phyloP scores from a whole-genome alignment of 768 basidiomycete species.

The Xerocomellus intermedius region DNA sequence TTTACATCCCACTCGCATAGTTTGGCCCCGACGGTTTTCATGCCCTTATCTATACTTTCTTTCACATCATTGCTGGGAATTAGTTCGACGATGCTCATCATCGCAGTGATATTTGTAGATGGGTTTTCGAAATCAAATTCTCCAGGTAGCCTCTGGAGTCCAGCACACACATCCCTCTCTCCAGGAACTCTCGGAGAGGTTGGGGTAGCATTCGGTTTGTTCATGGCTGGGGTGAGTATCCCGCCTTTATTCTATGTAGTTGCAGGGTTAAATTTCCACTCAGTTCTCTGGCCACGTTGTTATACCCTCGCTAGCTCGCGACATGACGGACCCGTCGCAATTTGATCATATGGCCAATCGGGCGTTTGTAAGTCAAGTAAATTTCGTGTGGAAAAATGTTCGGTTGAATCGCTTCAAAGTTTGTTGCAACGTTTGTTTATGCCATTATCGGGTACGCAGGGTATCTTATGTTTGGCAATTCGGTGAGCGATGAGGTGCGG shows the following conservation, averaged over 20 bases:
- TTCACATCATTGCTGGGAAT: constrained; percentile 88
- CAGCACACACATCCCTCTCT: constrained; percentile 63
- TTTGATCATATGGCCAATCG: constrained; percentile 83
- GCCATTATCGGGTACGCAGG: constrained; percentile 75
- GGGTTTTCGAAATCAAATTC: constrained; percentile 68
- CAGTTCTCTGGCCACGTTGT: constrained; percentile 92
- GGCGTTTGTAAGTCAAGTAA: constrained; percentile 67
- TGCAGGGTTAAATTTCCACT: neutral
- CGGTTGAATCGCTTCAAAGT: constrained; percentile 33
- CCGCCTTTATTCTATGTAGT: neutral
- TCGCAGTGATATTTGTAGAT: constrained; percentile 77
- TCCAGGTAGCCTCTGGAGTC: constrained; percentile 81
- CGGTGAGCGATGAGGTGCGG: constrained; percentile 76
- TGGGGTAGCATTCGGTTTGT: constrained; percentile 81
- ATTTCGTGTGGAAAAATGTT: neutral
- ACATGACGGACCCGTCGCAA: constrained; percentile 81
- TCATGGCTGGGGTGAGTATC: constrained; percentile 81
- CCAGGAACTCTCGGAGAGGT: constrained; percentile 55
- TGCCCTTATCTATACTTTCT: constrained; percentile 84
- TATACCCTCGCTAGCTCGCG: constrained; percentile 84
- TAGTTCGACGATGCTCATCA: constrained; percentile 70
- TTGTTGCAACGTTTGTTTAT: constrained; percentile 61
- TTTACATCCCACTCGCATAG: constrained; percentile 37
- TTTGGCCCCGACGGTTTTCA: constrained; percentile 78
- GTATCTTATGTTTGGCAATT: constrained; percentile 87